phyloP scores from a whole-genome alignment of 75 land plant species.

The Pinus taeda region DNA sequence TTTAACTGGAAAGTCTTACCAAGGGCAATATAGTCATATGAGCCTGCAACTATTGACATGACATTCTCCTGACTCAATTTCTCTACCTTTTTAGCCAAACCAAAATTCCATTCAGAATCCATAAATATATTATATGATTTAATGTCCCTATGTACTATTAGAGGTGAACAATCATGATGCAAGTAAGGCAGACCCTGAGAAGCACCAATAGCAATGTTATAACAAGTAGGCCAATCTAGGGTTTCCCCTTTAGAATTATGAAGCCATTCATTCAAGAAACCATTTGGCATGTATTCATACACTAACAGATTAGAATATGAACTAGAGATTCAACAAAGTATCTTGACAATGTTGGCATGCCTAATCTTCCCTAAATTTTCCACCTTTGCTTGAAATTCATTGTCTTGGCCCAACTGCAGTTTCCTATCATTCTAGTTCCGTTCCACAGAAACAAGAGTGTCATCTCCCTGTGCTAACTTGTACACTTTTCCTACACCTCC shows the following conservation, averaged over 20 bases:
- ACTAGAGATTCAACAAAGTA: constrained; percentile 68
- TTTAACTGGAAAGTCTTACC: background rate
- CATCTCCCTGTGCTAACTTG: constrained; percentile 36
- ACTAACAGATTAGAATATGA: constrained; percentile 58
- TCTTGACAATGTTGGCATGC: constrained; percentile 72
- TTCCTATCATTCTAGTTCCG: constrained; percentile 15
- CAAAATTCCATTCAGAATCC: constrained; percentile 56
- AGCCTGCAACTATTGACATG: constrained; percentile 57
- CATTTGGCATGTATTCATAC: constrained; percentile 78
- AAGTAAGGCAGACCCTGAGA: constrained; percentile 64
- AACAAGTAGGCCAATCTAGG: constrained; percentile 52
- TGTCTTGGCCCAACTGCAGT: constrained; percentile 19
- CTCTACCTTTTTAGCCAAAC: constrained; percentile 42
- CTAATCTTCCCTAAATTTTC: constrained; percentile 52
- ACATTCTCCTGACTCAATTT: constrained; percentile 37
- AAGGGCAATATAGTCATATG: constrained; percentile 52
- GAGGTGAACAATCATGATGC: constrained; percentile 67
- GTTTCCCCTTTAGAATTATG: constrained; percentile 32
- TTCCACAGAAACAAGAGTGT: constrained; percentile 61
- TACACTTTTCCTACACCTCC: constrained; percentile 83
- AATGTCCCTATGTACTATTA: constrained; percentile 59
- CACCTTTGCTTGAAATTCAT: constrained; percentile 58
- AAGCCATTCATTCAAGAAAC: constrained; percentile 54
- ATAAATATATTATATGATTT: constrained; percentile 74
- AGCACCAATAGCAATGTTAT: constrained; percentile 41